Evolutionary conservation across 2,329 filamentous ascomycete genomes (phyloP), one percentile per base, ranked within the genome.

Genomic region (Colletotrichum filicis): DNA sequence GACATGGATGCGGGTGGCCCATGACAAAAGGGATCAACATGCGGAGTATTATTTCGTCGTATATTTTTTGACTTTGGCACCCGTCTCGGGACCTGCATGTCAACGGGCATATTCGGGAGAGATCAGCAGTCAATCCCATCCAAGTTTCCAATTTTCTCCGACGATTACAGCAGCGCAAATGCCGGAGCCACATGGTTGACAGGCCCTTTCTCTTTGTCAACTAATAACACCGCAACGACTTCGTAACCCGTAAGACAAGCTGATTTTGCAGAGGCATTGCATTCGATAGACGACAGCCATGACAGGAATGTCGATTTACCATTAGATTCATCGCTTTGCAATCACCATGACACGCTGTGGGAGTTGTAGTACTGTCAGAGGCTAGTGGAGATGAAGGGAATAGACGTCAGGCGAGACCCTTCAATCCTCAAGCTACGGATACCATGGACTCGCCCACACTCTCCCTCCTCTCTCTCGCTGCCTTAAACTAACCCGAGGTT

Each of bases 41-140:
- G 55, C 70, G 66, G 55, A 69, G 56, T 46, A 24, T 65, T 58
- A 42, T 26, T 49, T 69, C 69, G 64, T 70, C 66, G 66, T 56
- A 65, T 73, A 65, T 19, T 42, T 53, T 72, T 72, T 68, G 53
- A 63, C 53, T 69, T 60, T 42, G 59, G 57, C 53, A 53, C 53
- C 65, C 59, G 59, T 55, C 52, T 52, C 57, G 69, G 69, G 58
- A 63, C 37, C 58, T 58, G 69, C 59, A 64, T 55, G 42, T 63
- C 63, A 67, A 37, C 57, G 64, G 65, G 65, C 65, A 53, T 63
- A 49, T 57, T 56, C 30, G 24, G 66, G 42, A 56, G 60, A 65
- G 66, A 73, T 70, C 70, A 70, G 49, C 66, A 55, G 70, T 53
- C 52, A 64, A 64, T 62, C 64, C 46, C 26, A 24, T 22, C 58